These are phyloP conservation scores for Cladophialophora chaetospira DNA, from an alignment of 2,329 filamentous ascomycete genomes.

Conservation along the genomic window DNA sequence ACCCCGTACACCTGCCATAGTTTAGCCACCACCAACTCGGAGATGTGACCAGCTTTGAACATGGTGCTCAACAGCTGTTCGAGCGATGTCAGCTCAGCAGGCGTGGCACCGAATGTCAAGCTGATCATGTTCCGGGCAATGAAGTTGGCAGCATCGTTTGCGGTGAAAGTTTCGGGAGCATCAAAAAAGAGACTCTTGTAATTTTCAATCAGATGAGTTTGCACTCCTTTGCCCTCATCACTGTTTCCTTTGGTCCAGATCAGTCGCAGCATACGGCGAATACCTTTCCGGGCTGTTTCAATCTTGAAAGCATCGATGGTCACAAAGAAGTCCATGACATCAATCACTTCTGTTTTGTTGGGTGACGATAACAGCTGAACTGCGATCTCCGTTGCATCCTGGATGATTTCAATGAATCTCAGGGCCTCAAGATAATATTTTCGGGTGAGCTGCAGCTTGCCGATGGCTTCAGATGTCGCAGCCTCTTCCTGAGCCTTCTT, in stretches of 20 bases:
- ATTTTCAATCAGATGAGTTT: conserved; percentile 93
- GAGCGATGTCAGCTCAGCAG: conserved; percentile 90
- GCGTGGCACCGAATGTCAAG: conserved; percentile 91
- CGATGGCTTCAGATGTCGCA: conserved; percentile 83
- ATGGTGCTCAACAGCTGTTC: conserved; percentile 95
- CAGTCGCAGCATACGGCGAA: conserved; percentile 89
- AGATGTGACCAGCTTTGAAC: conserved; percentile 90
- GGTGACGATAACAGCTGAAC: conserved; percentile 87
- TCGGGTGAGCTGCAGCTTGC: conserved; percentile 81
- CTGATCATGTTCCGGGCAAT: conserved; percentile 99
- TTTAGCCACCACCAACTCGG: conserved; percentile 83
- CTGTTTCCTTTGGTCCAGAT: conserved; percentile 99
- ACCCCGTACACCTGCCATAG: conserved; percentile 97
- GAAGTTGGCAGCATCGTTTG: conserved; percentile 91
- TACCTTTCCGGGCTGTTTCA: conserved; percentile 87
- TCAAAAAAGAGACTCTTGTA: conserved; percentile 97
- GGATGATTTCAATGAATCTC: conserved; percentile 88
- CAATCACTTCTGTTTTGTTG: conserved; percentile 98
- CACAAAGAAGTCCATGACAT: conserved; percentile 98
- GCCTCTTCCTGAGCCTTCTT: conserved; percentile 83
- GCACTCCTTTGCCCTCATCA: conserved; percentile 97
- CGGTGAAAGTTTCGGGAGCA: conserved; percentile 81
- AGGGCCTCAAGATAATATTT: conserved; percentile 93
- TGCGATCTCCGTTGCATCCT: conserved; percentile 76
- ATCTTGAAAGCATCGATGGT: conserved; percentile 95